Conservation (phyloP, 208 protist species). For the Acanthamoeba healyi region DNA sequence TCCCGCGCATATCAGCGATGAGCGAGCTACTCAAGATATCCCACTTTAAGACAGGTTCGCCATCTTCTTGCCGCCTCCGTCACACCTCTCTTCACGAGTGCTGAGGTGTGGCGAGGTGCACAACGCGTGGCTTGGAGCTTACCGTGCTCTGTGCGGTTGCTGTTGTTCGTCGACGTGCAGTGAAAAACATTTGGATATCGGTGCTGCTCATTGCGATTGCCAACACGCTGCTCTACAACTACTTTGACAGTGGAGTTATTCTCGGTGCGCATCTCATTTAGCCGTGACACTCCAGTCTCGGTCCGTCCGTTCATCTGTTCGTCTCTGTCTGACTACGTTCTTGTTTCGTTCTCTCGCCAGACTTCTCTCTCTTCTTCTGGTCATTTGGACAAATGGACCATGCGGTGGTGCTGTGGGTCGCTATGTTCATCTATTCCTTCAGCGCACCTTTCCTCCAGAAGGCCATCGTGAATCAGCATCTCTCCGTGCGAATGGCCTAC, state of each 20-base stretch:
- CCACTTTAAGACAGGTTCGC: not conserved
- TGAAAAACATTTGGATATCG: constrained; percentile 61
- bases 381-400: constrained; percentile 50
- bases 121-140: too few species aligned
- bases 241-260: constrained; percentile 29
- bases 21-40: not conserved
- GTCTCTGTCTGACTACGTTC: too few species aligned
- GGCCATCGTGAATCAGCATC: not conserved
- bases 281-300: not conserved
- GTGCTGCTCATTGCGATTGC: constrained; percentile 42
- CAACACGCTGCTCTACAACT: constrained; percentile 64
- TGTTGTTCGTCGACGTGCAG: not conserved
- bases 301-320: not conserved
- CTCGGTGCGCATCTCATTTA: not conserved
- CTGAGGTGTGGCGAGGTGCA: too few species aligned
- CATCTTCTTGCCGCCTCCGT: not conserved
- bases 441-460: constrained; percentile 34
- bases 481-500: constrained; percentile 15
- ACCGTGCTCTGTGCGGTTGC: too few species aligned
- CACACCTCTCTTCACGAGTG: too few species aligned
- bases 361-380: constrained; percentile 45
- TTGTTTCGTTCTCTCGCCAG: too few species aligned
- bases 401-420: not conserved
- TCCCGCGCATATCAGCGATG: constrained; percentile 42
- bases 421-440: constrained; percentile 32